Evolutionary conservation across 106 monocot species (phyloP).

Genomic region (Triglochin maritima): DNA sequence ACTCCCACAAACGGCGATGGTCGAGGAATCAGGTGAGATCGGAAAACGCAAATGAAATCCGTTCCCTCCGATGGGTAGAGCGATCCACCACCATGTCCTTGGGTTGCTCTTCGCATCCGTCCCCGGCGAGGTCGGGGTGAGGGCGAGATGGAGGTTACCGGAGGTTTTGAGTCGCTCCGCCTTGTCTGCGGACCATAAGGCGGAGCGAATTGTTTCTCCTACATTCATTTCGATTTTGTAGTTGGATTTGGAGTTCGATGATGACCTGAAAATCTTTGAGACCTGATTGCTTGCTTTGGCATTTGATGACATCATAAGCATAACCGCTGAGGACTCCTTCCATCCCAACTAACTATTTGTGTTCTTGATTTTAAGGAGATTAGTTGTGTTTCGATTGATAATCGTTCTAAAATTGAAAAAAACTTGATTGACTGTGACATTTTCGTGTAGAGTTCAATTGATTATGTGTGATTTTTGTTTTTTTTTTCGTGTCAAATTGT

Average conservation of each 20-base stretch:
- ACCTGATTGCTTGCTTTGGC: slow-evolving; percentile 28
- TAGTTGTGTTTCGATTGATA: too few species aligned
- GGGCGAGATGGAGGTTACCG: slow-evolving; percentile 32
- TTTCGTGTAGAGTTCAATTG: too few species aligned
- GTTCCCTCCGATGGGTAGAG: not conserved
- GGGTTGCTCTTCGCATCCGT: not conserved
- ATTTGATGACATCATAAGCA: slow-evolving; percentile 45
- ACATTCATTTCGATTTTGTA: slow-evolving; percentile 14
- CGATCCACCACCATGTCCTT: not conserved
- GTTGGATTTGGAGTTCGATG: slow-evolving; percentile 24
- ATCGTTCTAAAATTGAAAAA: too few species aligned
- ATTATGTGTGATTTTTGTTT: not conserved
- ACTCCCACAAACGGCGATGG: too few species aligned
- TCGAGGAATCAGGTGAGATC: too few species aligned
- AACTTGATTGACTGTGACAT: too few species aligned
- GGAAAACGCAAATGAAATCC: too few species aligned
- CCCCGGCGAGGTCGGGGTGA: not conserved
- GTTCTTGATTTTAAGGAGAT: too few species aligned
- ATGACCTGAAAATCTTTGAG: slow-evolving; percentile 72
- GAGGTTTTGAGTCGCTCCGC: slow-evolving; percentile 51
- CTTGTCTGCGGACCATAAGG: slow-evolving; percentile 7
- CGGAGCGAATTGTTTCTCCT: slow-evolving; percentile 40
- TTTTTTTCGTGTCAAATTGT: not conserved
- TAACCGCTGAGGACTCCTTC: slow-evolving; percentile 28
- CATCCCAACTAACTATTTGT: too few species aligned